A percentile compares a stretch with the other conserved stretches of the same genome.
Conservation (phyloP, 495 filamentous ascomycete species). For the Cenococcum geophilum region DNA sequence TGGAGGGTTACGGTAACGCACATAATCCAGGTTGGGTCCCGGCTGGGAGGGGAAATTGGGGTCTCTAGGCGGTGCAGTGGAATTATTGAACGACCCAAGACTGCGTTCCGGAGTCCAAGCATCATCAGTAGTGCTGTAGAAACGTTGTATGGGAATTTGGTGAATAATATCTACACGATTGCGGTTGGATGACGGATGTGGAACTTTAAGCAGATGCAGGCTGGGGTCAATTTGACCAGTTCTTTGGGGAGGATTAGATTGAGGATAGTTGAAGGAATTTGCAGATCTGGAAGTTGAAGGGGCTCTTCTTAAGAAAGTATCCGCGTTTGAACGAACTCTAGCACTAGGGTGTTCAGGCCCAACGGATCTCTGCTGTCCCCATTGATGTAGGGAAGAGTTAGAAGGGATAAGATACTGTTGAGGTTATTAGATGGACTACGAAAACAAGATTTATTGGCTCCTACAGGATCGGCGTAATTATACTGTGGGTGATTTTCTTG, state of each 20-base stretch:
- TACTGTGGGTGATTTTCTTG: conserved; percentile 12
- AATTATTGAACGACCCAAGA: not conserved
- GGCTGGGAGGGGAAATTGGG: not conserved
- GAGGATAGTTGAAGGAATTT: conserved; percentile 2
- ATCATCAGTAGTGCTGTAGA: conserved; percentile 17
- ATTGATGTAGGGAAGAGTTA: conserved; percentile 17
- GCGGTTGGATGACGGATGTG: conserved; percentile 5
- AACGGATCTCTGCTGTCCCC: conserved; percentile 12
- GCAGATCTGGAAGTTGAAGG: conserved; percentile 4
- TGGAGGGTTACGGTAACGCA: conserved; percentile 4
- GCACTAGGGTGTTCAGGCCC: conserved; percentile 4
- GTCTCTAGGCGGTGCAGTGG: not conserved
- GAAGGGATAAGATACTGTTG: conserved; percentile 13
- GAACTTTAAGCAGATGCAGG: conserved; percentile 16
- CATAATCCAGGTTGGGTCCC: conserved; percentile 2
- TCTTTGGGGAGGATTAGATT: not conserved
- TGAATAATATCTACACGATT: conserved; percentile 10
- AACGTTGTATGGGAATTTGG: conserved; percentile 19
- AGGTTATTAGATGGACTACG: conserved; percentile 12
- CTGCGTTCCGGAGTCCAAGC: conserved; percentile 25
- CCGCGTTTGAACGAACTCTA: conserved; percentile 10
- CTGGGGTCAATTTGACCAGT: conserved; percentile 13
- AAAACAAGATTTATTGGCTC: not conserved
- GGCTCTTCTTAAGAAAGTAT: conserved; percentile 9
- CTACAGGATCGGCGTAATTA: conserved; percentile 16